Conservation (phyloP, 2,329 filamentous ascomycete genomes). For the Myriosclerotinia duriaeana region DNA sequence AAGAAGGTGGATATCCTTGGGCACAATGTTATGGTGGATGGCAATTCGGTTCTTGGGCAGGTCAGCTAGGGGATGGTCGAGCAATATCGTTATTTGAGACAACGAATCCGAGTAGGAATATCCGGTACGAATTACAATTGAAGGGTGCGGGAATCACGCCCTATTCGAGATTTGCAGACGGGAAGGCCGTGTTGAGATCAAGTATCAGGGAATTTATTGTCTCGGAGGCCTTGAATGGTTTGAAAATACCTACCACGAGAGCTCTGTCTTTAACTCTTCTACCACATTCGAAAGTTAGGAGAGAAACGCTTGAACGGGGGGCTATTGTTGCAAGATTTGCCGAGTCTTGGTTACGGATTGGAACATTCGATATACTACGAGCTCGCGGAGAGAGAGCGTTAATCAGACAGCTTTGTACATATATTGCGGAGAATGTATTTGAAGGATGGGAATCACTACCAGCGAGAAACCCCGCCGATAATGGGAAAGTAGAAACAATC, state of each 20-base stretch:
- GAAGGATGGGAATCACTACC: slow-evolving; percentile 85
- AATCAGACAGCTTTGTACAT: slow-evolving; percentile 73
- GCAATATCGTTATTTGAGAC: slow-evolving; percentile 93
- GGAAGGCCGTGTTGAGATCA: slow-evolving; percentile 86
- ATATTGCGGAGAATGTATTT: slow-evolving; percentile 84
- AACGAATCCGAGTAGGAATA: slow-evolving; percentile 69
- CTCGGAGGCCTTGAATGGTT: slow-evolving; percentile 81
- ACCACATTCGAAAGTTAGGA: slow-evolving; percentile 68
- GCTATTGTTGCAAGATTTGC: slow-evolving; percentile 93
- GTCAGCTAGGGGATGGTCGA: slow-evolving; percentile 90
- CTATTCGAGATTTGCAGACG: slow-evolving; percentile 94
- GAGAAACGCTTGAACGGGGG: slow-evolving; percentile 82
- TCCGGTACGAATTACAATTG: slow-evolving; percentile 84
- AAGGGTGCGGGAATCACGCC: slow-evolving; percentile 93
- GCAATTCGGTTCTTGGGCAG: slow-evolving; percentile 84
- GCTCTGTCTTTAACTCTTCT: slow-evolving; percentile 79
- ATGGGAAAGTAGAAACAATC: slow-evolving; percentile 46
- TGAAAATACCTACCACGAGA: slow-evolving; percentile 82
- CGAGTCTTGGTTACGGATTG: slow-evolving; percentile 85
- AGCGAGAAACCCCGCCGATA: slow-evolving; percentile 52
- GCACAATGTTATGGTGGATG: slow-evolving; percentile 95
- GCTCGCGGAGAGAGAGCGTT: slow-evolving; percentile 75
- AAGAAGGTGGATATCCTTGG: slow-evolving; percentile 84
- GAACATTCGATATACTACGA: slow-evolving; percentile 92
- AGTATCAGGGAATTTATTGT: slow-evolving; percentile 94